These are phyloP conservation scores for Alternaria sp. DNA, from an alignment of 2,329 filamentous ascomycete species.

Conservation along the genomic window DNA sequence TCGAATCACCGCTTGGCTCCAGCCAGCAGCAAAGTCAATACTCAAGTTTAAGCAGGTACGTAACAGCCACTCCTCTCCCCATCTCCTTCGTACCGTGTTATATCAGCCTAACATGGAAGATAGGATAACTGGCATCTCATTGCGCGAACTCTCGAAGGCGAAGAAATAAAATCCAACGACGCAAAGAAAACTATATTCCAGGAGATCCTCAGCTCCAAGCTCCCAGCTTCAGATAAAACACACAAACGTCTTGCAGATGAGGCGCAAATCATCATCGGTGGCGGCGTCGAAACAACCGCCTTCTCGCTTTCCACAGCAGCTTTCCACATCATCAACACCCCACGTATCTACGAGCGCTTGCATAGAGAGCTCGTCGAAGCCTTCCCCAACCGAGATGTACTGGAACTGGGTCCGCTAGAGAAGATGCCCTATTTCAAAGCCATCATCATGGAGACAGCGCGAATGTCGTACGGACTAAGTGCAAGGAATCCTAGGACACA, in stretches of 20 bases:
- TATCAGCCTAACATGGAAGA: neutral
- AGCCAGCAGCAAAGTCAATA: slow-evolving; percentile 42
- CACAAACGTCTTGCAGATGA: slow-evolving; percentile 50
- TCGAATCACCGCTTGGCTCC: slow-evolving; percentile 38
- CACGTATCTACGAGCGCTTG: slow-evolving; percentile 39
- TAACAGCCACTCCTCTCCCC: neutral
- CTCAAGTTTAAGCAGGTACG: slow-evolving; percentile 43
- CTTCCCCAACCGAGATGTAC: slow-evolving; percentile 33
- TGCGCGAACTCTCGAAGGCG: slow-evolving; percentile 36
- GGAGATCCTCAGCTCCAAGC: slow-evolving; percentile 40
- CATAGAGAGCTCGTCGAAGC: slow-evolving; percentile 42
- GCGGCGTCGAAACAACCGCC: slow-evolving; percentile 52
- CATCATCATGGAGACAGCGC: slow-evolving; percentile 40
- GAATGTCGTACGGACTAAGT: slow-evolving; percentile 52
- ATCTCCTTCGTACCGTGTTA: neutral
- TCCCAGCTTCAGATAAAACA: slow-evolving; percentile 48
- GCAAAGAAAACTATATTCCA: slow-evolving; percentile 47
- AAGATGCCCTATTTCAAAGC: slow-evolving; percentile 19
- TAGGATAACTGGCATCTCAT: slow-evolving; percentile 39
- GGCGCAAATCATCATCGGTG: slow-evolving; percentile 50
- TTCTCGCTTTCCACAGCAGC: slow-evolving; percentile 40
- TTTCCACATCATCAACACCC: slow-evolving; percentile 47
- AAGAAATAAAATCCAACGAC: slow-evolving; percentile 43
- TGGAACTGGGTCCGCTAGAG: slow-evolving; percentile 34
- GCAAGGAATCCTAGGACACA: slow-evolving; percentile 50